Evolutionary conservation across 495 filamentous ascomycete species (phyloP), one percentile per base, ranked within the genome.

Genomic region (Penicillium psychrofluorescens): DNA sequence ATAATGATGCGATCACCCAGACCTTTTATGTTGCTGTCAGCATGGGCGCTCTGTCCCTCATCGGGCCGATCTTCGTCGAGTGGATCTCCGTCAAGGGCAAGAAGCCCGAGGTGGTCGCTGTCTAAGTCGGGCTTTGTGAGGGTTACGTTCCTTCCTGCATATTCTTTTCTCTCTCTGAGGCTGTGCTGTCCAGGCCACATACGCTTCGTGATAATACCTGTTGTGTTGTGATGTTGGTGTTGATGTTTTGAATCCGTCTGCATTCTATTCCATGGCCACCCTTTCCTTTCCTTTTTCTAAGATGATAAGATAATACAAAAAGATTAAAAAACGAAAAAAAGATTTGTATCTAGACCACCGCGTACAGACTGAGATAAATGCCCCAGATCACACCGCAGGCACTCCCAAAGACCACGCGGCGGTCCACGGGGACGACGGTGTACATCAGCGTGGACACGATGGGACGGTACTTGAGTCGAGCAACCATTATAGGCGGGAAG

Each of bases 21-120:
- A 75, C 80, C 0, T 95, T 86, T 63, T 77, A 84, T 43, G 81
- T 90, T 0, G 71, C 74, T 51, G 70, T 84, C 10, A 84, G 81
- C 0, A 74, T 87, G 66, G 70, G 74, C 8, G 73, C 70, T 8
- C 36, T 85, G 0, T 76, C 78, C 4, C 66, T 88, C 5, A 13
- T 91, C 38, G 86, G 80, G 1, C 68, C 74, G 2, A 51, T 75
- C 2, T 65, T 73, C 6, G 68, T 90, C 8, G 79, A 92, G 63
- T 95, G 88, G 90, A 78, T 76, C 53, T 84, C 76, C 34, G 86
- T 95, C 13, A 91, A 90, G 71, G 88, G 85, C 2, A 90, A 86
- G 78, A 85, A 85, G 46, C 70, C 88, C 41, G 83, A 86, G 58
- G 66, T 74, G 54, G 68, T 62, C 8, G 64, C 73, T 36, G 80